These are phyloP conservation scores for Ceratocystis lukuohia DNA, from an alignment of 2,329 filamentous ascomycete genomes.

Conservation along the genomic window DNA sequence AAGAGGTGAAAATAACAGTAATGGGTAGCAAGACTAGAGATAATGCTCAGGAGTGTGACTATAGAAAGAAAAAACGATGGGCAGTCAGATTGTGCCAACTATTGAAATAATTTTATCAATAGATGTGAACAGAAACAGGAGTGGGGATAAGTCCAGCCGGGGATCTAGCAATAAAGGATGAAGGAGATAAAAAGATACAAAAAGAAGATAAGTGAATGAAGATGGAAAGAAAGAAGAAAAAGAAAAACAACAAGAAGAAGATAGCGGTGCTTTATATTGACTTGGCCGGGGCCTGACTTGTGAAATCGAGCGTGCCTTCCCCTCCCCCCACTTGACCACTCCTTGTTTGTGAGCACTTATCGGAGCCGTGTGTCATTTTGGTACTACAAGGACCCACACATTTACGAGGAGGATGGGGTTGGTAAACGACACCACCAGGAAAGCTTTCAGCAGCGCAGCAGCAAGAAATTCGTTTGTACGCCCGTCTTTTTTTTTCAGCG, in stretches of 20 bases:
- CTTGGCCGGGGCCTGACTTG: neutral
- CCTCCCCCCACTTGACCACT: neutral
- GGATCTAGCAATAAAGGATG: neutral
- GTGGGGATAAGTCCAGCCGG: no score
- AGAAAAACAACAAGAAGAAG: neutral
- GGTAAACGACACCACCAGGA: neutral
- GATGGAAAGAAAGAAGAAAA: neutral
- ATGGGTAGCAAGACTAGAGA: no score
- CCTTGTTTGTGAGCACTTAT: neutral
- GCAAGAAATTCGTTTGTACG: neutral
- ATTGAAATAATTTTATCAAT: neutral
- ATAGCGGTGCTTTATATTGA: neutral
- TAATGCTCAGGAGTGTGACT: no score
- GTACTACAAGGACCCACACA: neutral
- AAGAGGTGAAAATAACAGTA: neutral
- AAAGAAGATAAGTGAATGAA: neutral
- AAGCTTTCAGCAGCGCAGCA: neutral
- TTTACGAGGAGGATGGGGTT: neutral
- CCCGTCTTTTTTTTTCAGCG: no score
- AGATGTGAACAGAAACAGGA: neutral
- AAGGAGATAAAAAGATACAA: neutral
- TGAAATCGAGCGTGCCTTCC: neutral
- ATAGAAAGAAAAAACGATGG: no score
- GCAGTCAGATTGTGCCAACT: neutral
- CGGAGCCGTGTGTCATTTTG: neutral